Base-by-base conservation (phyloP, 2,329 filamentous ascomycete species). In the Rhinocladiella similis region DNA sequence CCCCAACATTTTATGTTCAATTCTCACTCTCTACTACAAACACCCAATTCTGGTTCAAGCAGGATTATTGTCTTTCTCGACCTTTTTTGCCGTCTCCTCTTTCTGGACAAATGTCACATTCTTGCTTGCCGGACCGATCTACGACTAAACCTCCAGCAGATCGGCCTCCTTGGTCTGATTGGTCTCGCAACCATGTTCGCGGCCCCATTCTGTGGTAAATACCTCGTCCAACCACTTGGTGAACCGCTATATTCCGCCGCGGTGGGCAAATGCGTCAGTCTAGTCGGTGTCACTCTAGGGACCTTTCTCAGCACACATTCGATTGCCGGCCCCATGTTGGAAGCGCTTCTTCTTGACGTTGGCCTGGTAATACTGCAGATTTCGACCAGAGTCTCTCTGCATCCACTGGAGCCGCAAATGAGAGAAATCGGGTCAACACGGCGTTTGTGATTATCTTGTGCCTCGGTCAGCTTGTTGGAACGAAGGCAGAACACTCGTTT, bases 21-120 rank as follows among this genome's bases (percentile, higher is more conserved):
- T 93, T 18, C 66, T 83, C 2, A 71, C 78, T 25, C 83, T 92
- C 71, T 72, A 89, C 33, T 72, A 82, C 47, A 81, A 78, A 3
- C 80, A 91, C 43, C 87, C 90, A 0, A 72, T 88, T 1, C 78
- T 93, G 0, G 79, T 88, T 0, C 89, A 93, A 68, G 81, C 84
- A 0, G 86, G 85, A 43, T 68, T 90, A 1, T 81, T 90, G 18
- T 79, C 82, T 0, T 85, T 90, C 65, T 79, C 85, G 59, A 78
- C 77, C 4, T 78, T 79, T 6, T 77, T 80, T 0, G 83, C 81
- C 0, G 88, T 88, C 66, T 88, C 85, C 1, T 76, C 72, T 16
- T 87, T 85, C 74, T 89, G 86, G 86, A 89, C 86, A 0, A 92
- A 89, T 0, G 70, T 94, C 33, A 92, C 89, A 0, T 94, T 94